phyloP scores from a whole-genome alignment of 164 flowering plant species.

The Sextonia rubra region DNA sequence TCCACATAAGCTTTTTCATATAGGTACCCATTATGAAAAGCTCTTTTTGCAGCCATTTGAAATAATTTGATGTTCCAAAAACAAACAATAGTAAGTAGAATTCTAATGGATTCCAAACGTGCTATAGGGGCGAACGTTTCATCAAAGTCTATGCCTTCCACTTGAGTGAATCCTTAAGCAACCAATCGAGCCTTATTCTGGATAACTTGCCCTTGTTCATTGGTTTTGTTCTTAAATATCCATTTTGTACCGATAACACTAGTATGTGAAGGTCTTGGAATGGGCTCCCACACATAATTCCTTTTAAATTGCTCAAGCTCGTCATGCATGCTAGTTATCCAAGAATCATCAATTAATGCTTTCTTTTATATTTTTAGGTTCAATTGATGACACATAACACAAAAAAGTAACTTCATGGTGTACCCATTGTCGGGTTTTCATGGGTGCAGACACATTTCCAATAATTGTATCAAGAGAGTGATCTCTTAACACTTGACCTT shows the following conservation, averaged over 20 bases:
- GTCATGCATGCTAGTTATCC: not conserved
- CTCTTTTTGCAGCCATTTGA: constrained; percentile 8
- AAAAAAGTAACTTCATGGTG: too few relatives aligned
- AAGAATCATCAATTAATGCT: not conserved
- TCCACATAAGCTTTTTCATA: not conserved
- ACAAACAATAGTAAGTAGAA: not conserved
- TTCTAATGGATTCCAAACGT: not conserved
- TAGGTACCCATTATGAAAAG: not conserved
- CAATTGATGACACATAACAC: too few relatives aligned
- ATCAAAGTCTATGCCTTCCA: not conserved
- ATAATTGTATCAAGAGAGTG: not conserved
- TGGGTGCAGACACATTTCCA: not conserved
- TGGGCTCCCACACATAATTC: not conserved
- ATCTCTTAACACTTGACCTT: not conserved
- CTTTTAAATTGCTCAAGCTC: not conserved
- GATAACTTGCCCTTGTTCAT: not conserved
- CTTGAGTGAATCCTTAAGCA: not conserved
- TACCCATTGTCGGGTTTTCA: too few relatives aligned
- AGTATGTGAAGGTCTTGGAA: not conserved
- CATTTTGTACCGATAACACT: not conserved
- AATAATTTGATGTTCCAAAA: not conserved
- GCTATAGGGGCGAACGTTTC: constrained; percentile 5
- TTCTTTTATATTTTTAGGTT: not conserved
- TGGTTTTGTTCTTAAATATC: not conserved
- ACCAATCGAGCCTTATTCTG: not conserved